A percentile compares a stretch with the other conserved stretches of the same genome.
phyloP scores from a whole-genome alignment of 768 basidiomycete genomes.

The Kwoniella mangroviensis region DNA sequence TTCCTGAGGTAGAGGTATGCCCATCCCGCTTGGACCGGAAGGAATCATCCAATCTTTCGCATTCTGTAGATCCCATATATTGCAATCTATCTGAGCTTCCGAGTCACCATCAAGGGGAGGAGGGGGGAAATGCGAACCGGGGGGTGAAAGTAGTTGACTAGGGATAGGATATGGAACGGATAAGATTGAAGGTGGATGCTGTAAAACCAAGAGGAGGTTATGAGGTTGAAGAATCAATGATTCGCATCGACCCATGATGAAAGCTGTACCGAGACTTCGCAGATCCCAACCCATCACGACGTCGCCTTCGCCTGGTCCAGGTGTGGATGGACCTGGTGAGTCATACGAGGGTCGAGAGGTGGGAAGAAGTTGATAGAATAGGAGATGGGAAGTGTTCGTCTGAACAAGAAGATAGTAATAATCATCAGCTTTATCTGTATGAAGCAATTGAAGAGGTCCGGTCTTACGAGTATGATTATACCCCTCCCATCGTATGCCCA shows the following conservation, averaged over 20 bases:
- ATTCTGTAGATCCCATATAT: slow-evolving; percentile 43
- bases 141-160: slow-evolving; percentile 28
- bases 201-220: slow-evolving; percentile 37
- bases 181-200: slow-evolving; percentile 39
- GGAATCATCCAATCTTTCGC: slow-evolving; percentile 35
- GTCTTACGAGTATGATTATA: slow-evolving; percentile 76
- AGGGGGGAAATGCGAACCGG: slow-evolving; percentile 44
- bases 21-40: background rate
- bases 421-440: background rate
- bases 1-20: slow-evolving; percentile 18
- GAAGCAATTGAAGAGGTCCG: background rate
- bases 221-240: slow-evolving; percentile 35
- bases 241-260: slow-evolving; percentile 45
- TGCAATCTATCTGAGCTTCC: slow-evolving; percentile 45
- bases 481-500: slow-evolving; percentile 84
- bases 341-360: slow-evolving; percentile 57
- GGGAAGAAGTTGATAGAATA: slow-evolving; percentile 70
- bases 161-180: slow-evolving; percentile 51
- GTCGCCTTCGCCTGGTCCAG: slow-evolving; percentile 54
- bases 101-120: slow-evolving; percentile 48
- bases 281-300: slow-evolving; percentile 40
- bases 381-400: slow-evolving; percentile 80
- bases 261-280: slow-evolving; percentile 32
- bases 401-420: slow-evolving; percentile 51
- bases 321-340: slow-evolving; percentile 24